Evolutionary conservation across 139 green algal genomes (phyloP).

Genomic region (Coelastrella sp.): DNA sequence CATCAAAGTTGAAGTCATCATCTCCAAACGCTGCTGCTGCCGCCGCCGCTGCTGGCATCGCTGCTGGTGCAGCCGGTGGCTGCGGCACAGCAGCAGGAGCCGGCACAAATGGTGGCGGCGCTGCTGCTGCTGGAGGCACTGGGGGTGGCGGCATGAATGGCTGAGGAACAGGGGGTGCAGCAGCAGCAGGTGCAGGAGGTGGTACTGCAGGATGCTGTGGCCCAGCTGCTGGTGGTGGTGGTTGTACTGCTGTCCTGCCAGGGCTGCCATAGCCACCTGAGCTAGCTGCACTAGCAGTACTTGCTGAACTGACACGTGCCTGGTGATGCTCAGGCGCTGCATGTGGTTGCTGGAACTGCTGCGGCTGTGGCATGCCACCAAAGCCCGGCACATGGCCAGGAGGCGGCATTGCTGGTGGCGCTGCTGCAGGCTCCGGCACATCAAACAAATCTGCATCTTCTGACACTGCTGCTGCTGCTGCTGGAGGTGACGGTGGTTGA

Average conservation of each 20-base stretch:
- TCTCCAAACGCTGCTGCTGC: slow-evolving; percentile 38
- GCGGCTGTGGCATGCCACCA: background rate
- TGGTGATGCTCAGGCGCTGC: background rate
- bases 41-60: background rate
- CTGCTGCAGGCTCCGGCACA: background rate
- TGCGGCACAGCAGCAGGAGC: slow-evolving; percentile 17
- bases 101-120: background rate
- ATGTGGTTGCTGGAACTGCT: background rate
- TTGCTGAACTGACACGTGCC: background rate
- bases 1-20: slow-evolving; percentile 39
- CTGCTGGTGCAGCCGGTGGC: background rate
- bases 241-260: background rate
- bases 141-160: background rate
- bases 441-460: background rate
- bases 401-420: background rate
- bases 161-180: background rate
- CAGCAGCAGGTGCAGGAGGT: background rate
- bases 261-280: background rate
- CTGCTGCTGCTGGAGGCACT: slow-evolving; percentile 5
- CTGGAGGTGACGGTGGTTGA: background rate
- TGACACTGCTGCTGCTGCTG: slow-evolving; percentile 3
- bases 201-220: background rate
- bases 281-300: background rate
- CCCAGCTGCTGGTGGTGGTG: background rate
- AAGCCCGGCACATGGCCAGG: background rate